Conservation (phyloP, 345 rosid species). For the Atalantia buxifolia region DNA sequence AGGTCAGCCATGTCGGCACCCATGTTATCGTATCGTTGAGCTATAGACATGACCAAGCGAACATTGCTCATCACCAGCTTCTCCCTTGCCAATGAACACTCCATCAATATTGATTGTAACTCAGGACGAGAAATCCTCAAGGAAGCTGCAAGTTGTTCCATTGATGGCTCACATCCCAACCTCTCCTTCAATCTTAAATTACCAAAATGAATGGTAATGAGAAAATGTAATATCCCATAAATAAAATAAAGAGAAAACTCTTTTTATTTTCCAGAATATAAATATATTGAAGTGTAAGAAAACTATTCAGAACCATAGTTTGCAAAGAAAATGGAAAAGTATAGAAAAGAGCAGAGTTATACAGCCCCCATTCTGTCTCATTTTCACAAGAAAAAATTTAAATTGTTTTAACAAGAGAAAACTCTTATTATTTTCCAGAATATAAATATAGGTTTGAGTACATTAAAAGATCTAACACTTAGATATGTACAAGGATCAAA, state of each 20-base stretch:
- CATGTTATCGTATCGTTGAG: conserved; percentile 85
- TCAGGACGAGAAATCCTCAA: conserved; percentile 71
- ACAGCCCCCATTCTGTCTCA: not conserved
- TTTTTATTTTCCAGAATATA: not conserved
- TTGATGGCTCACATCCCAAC: conserved; percentile 86
- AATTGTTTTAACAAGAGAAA: not conserved
- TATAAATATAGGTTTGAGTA: not conserved
- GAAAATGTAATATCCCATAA: not conserved
- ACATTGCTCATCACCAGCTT: conserved; percentile 97
- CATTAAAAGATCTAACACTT: not conserved
- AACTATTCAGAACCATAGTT: not conserved
- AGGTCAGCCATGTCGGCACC: conserved; percentile 97
- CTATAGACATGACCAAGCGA: conserved; percentile 92
- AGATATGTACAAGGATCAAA: not conserved
- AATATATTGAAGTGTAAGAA: not conserved
- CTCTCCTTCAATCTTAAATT: conserved; percentile 61
- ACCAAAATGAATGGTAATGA: not conserved
- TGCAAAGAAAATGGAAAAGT: not conserved
- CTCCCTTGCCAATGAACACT: conserved; percentile 81
- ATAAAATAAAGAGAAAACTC: not conserved
- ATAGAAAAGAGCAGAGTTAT: not conserved
- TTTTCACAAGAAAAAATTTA: not conserved
- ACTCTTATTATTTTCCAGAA: not conserved
- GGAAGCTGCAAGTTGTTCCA: conserved; percentile 77
- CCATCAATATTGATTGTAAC: conserved; percentile 63